These are phyloP conservation scores for Ascochyta viciae-villosae DNA, from an alignment of 2,329 filamentous ascomycete genomes.

Conservation along the genomic window DNA sequence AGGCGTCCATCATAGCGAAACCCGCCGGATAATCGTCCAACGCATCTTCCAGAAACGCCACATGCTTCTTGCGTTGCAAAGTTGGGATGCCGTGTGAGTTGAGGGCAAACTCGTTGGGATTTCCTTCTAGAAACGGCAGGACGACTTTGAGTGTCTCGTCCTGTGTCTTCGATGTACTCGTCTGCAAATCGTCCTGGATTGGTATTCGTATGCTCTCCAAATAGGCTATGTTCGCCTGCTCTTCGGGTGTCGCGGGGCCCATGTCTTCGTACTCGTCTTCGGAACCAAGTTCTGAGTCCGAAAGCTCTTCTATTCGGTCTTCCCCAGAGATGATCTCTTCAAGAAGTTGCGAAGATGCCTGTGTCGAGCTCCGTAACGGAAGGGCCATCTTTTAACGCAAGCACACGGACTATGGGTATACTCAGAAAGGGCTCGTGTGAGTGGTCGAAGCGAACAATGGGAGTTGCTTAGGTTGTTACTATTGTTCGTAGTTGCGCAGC, in stretches of 20 bases:
- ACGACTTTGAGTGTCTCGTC: constrained; percentile 72
- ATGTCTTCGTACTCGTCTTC: constrained; percentile 48
- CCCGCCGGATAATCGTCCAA: constrained; percentile 68
- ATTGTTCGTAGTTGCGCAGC: constrained; percentile 34
- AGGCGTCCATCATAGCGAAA: constrained; percentile 82
- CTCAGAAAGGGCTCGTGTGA: constrained; percentile 24
- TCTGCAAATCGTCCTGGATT: constrained; percentile 71
- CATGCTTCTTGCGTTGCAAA: constrained; percentile 70
- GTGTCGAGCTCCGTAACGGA: constrained; percentile 26
- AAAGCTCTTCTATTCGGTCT: constrained; percentile 46
- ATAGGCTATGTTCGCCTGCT: constrained; percentile 39
- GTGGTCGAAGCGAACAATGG: constrained; percentile 37
- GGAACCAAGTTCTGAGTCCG: constrained; percentile 31
- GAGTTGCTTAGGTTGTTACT: constrained; percentile 27
- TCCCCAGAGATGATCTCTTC: constrained; percentile 36
- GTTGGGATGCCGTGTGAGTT: constrained; percentile 78
- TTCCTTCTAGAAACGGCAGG: constrained; percentile 69
- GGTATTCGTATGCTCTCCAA: constrained; percentile 52
- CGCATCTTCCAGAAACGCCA: constrained; percentile 65
- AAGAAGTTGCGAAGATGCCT: constrained; percentile 32
- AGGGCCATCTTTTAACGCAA: constrained; percentile 36
- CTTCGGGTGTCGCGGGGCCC: constrained; percentile 36
- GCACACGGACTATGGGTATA: constrained; percentile 6
- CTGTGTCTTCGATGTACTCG: constrained; percentile 72
- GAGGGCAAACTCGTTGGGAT: constrained; percentile 59